Base-by-base conservation (phyloP, 2,329 filamentous ascomycete genomes). In the Hypomyces rosellus region DNA sequence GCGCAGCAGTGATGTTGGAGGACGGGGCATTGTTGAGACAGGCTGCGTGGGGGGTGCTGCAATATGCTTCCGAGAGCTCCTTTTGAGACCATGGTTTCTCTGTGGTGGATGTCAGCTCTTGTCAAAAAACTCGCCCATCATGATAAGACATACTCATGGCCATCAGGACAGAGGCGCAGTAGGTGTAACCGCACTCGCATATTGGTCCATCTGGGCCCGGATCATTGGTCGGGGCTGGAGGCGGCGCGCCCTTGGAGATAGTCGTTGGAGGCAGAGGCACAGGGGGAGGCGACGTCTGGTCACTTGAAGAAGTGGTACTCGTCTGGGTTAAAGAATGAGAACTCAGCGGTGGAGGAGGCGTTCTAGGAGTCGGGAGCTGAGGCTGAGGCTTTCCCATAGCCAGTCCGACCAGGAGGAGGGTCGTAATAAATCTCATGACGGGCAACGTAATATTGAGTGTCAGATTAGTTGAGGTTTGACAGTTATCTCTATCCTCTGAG, bases 181-280 rank as follows among this genome's bases (percentile, higher is more conserved):
- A 72, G 3, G 69, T 72, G 48, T 70, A 71, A 49, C 69, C 69
- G 53, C 69, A 72, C 52, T 71, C 65, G 55, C 69, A 72, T 47
- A 65, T 64, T 14, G 69, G 56, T 2, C 62, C 67, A 8, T 58
- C 52, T n/a, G 61, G 61, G 4, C 47, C 51, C 8, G 49, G 58
- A 2, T 59, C 56, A 3, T 52, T 56, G 13, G 56, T 53, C 1
- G 57, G 51, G 22, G 47, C 54, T 18, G 57, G 54, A 18, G 34
- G 39, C 20, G 40, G 18, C 18, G 11, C 13, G 15, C 36, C 36
- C 44, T 40, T 53, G 30, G 48, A 45, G n/a, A 37, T 49, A 14
- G 45, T 34, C 8, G 41, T 37, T 9, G 55, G 55, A 18, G 54
- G 50, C 8, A 45, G 13, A 11, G 55, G 48, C 18, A 44, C 57